These are phyloP conservation scores for Pochonia chlamydosporia DNA, from an alignment of 2,329 filamentous ascomycete genomes.

Conservation along the genomic window DNA sequence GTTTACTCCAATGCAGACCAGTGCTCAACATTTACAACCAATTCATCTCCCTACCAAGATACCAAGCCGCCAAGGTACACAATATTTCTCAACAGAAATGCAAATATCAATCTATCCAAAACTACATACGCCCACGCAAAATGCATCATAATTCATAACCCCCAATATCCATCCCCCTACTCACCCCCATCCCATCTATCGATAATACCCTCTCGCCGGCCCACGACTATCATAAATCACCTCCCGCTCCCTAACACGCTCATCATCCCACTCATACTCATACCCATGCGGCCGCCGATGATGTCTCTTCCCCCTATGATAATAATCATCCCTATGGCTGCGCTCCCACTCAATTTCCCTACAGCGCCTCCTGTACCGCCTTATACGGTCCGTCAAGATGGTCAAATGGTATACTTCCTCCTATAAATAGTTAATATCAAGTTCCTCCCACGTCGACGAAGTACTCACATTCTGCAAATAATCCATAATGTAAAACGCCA, in stretches of 20 bases:
- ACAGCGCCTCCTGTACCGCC: slow-evolving; percentile 51
- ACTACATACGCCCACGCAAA: too few species aligned
- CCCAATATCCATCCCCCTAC: too few species aligned
- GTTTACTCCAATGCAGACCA: too few species aligned
- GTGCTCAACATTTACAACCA: too few species aligned
- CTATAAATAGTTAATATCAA: too few species aligned
- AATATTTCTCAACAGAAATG: too few species aligned
- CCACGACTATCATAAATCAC: slow-evolving; percentile 52
- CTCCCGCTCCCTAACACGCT: slow-evolving; percentile 62
- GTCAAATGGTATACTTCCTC: slow-evolving; percentile 84
- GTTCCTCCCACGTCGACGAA: too few species aligned
- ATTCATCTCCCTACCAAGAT: too few species aligned
- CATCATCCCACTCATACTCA: slow-evolving; percentile 46
- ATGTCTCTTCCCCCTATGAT: slow-evolving; percentile 32
- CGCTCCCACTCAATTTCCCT: slow-evolving; percentile 55
- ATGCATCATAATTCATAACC: too few species aligned
- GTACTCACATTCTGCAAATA: slow-evolving; percentile 78
- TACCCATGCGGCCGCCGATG: slow-evolving; percentile 21
- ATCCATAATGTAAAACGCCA: slow-evolving; percentile 88
- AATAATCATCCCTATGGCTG: slow-evolving; percentile 46
- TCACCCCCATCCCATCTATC: slow-evolving; percentile 13
- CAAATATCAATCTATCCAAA: too few species aligned
- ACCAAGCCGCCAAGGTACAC: too few species aligned
- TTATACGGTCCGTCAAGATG: slow-evolving; percentile 76
- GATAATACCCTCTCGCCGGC: slow-evolving; percentile 21